These are phyloP conservation scores for Craterostigma plantagineum DNA, from an alignment of 257 asterid species.

Conservation along the genomic window DNA sequence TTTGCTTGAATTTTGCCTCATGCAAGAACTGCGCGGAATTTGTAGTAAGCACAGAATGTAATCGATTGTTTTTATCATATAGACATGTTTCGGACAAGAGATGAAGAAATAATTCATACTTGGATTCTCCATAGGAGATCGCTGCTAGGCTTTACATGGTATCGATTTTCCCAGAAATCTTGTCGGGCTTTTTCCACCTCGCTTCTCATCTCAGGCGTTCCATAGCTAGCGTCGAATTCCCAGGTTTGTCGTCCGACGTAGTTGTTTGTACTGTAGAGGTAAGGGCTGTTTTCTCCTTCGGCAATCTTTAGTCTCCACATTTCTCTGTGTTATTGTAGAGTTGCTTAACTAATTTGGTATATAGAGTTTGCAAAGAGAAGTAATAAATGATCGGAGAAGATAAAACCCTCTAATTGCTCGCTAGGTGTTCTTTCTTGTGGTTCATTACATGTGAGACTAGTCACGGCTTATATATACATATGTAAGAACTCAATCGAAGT, in stretches of 20 bases:
- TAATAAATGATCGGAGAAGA: too few relatives aligned
- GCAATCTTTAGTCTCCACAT: slow-evolving; percentile 16
- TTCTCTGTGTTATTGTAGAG: too few relatives aligned
- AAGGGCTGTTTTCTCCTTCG: slow-evolving; percentile 8
- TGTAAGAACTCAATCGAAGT: too few relatives aligned
- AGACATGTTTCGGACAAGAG: not conserved
- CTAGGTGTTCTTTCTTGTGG: too few relatives aligned
- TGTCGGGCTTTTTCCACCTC: slow-evolving; percentile 9
- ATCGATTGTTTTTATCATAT: too few relatives aligned
- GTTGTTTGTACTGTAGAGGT: slow-evolving; percentile 10
- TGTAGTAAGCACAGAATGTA: not conserved
- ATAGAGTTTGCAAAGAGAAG: too few relatives aligned
- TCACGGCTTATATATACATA: too few relatives aligned
- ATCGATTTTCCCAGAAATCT: slow-evolving; percentile 7
- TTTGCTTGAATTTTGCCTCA: slow-evolving; percentile 11
- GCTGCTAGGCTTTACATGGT: slow-evolving; percentile 9
- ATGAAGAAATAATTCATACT: not conserved
- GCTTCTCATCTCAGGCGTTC: slow-evolving; percentile 4
- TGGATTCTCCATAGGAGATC: slow-evolving; percentile 12
- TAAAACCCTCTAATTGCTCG: too few relatives aligned
- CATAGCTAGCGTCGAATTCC: slow-evolving; percentile 13
- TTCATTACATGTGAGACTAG: too few relatives aligned
- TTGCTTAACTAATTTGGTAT: too few relatives aligned
- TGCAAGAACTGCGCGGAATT: slow-evolving; percentile 8
- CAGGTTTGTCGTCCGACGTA: slow-evolving; percentile 12